Conservation (phyloP, 73 alveolate species). For the Uronychia setigera region DNA sequence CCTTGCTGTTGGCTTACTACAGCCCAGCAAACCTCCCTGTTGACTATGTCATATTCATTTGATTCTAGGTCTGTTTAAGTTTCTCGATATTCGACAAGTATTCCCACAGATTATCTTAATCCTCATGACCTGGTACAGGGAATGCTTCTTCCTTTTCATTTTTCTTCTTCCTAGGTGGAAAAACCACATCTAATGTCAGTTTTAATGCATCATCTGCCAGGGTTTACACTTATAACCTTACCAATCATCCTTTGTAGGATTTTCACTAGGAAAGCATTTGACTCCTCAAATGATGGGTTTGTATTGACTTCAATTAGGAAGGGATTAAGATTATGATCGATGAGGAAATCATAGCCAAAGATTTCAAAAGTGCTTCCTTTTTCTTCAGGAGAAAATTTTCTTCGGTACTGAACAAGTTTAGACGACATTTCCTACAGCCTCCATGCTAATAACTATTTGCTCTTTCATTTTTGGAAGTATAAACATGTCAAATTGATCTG, state of each 20-base stretch:
- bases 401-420: conserved; percentile 19
- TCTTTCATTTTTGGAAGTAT: conserved; percentile 43
- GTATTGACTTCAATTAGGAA: conserved; percentile 52
- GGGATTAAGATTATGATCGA: conserved; percentile 8
- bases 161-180: conserved; percentile 26
- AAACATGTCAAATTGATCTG: conserved; percentile 12
- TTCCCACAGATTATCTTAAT: conserved; percentile 48
- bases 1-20: no score
- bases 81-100: background rate
- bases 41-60: no score
- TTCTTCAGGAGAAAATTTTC: conserved; percentile 32
- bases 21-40: no score
- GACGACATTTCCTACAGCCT: conserved; percentile 22
- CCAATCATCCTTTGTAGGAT: conserved; percentile 56
- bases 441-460: conserved; percentile 5
- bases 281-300: conserved; percentile 53
- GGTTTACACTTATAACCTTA: conserved; percentile 59
- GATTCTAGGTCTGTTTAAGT: no score
- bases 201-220: conserved; percentile 55
- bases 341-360: conserved; percentile 55
- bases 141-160: background rate
- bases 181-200: conserved; percentile 29
- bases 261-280: conserved; percentile 14
- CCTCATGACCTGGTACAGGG: conserved; percentile 6
- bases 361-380: conserved; percentile 34